Base-by-base conservation (phyloP, 2,329 filamentous ascomycete genomes). In the Apiospora rasikravindrae region DNA sequence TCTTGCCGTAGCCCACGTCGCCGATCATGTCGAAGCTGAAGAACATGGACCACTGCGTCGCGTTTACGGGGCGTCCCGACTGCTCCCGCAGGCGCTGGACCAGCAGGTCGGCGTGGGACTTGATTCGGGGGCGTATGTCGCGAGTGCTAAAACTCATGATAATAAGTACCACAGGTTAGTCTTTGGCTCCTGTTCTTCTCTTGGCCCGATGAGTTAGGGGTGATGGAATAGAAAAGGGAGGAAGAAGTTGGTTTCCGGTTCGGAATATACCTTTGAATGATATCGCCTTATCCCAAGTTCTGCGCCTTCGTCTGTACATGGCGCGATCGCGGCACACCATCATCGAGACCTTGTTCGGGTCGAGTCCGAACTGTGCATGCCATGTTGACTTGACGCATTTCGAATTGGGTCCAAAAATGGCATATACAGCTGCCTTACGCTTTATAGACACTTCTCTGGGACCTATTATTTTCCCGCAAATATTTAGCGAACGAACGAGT, bases 341-440 rank as follows among this genome's bases (percentile, higher is more conserved):
- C 72, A 87, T 75, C 0, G 83, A 83, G 0, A 75, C 73, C 16
- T 76, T 26, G 81, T 82, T n/a, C 67, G 67, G 16, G 76, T 79
- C 40, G 71, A 69, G 61, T n/a, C 72, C 70, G 1, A 70, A 26
- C 13, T 76, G 74, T 33, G 81, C 80, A 74, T 87, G 87, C 80
- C 81, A 86, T 0, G 79, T 74, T 1, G 75, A 76, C 73, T 87
- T 87, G 24, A 72, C 75, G 45, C 83, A 85, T 73, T 78, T 78
- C 2, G 83, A 79, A 37, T 80, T 76, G 6, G 76, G 69, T 0
- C 82, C 83, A 67, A 83, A 84, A 16, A 85, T 80, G 1, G 71
- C 24, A 19, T 73, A 67, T 4, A 79, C 70, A 0, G 77, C 78
- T 1, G 78, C 77, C 13, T 72, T 73, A 45, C 77, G 73, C 4